A percentile compares a stretch with the other conserved stretches of the same genome.
Conservation (phyloP, 768 basidiomycete species). For the Lactarius sp. region DNA sequence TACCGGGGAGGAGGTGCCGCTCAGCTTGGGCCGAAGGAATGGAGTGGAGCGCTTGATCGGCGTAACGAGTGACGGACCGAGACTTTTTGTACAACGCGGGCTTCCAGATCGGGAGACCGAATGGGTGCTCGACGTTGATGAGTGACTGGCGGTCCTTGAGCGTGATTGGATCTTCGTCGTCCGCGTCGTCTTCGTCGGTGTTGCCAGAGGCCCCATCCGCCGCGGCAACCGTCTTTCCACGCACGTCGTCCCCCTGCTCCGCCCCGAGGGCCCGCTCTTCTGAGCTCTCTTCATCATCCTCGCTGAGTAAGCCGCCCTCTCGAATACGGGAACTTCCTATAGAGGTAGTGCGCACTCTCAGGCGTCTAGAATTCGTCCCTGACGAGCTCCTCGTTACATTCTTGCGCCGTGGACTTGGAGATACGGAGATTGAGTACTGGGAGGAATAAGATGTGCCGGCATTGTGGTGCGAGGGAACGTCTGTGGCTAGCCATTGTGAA, state of each 20-base stretch:
- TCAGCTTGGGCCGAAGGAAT: conserved; percentile 91
- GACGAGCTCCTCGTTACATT: conserved; percentile 49
- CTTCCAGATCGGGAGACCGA: conserved; percentile 99
- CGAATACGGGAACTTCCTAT: conserved; percentile 55
- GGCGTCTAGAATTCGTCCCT: conserved; percentile 39
- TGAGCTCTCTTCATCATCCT: conserved; percentile 29
- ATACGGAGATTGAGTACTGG: conserved; percentile 36
- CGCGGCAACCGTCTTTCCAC: conserved; percentile 34
- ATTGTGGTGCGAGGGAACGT: conserved; percentile 60
- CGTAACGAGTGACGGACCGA: conserved; percentile 91
- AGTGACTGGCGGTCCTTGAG: conserved; percentile 94
- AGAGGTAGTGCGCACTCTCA: conserved; percentile 52
- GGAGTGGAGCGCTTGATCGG: conserved; percentile 90
- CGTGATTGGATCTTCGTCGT: conserved; percentile 84
- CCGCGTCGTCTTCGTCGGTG: conserved; percentile 39
- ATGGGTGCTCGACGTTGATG: conserved; percentile 98
- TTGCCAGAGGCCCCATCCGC: conserved; percentile 35
- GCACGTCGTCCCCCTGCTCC: conserved; percentile 36
- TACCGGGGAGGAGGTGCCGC: conserved; percentile 88
- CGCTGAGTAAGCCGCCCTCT: conserved; percentile 29
- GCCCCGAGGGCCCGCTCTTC: conserved; percentile 36
- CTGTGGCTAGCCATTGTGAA: conserved; percentile 54
- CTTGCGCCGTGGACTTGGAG: conserved; percentile 44
- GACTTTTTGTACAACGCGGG: conserved; percentile 98
- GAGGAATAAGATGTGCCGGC: conserved; percentile 67